These are phyloP conservation scores for Fagopyrum tataricum DNA, from an alignment of 148 eudicot genomes.

Conservation along the genomic window DNA sequence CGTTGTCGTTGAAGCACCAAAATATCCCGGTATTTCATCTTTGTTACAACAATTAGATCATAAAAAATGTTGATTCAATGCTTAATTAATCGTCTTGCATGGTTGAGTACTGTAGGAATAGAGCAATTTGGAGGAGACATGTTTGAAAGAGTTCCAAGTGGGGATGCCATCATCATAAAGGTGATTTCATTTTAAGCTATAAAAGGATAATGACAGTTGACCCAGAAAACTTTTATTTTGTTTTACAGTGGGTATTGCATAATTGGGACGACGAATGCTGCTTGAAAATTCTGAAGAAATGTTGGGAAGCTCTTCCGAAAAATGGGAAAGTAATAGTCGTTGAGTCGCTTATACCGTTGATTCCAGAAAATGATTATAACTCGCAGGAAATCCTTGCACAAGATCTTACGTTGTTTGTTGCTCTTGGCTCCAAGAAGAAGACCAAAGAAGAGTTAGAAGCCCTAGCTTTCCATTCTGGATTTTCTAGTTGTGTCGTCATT, in stretches of 20 bases:
- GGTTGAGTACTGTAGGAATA: not conserved
- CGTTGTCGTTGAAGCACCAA: not conserved
- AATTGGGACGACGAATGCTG: slow-evolving; percentile 12
- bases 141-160: not conserved
- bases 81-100: too few relatives aligned
- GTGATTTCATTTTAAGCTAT: too few relatives aligned
- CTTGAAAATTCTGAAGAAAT: not conserved
- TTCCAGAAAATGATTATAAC: not conserved
- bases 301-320: slow-evolving; percentile 5
- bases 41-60: too few relatives aligned
- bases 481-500: slow-evolving; percentile 2
- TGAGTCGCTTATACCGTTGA: slow-evolving; percentile 3
- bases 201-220: too few relatives aligned
- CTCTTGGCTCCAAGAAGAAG: slow-evolving; percentile 10
- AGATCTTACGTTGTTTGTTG: slow-evolving; percentile 4
- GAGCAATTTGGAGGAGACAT: not conserved
- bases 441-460: slow-evolving; percentile 10
- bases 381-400: not conserved
- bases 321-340: slow-evolving; percentile 16
- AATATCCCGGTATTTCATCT: not conserved
- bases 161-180: not conserved
- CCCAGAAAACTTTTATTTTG: too few relatives aligned
- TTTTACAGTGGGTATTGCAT: slow-evolving; percentile 14
- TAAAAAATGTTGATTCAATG: too few relatives aligned
- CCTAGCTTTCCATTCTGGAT: slow-evolving; percentile 17